Evolutionary conservation across 805 yeast species (phyloP).

Genomic region (Metschnikowia hibisci): DNA sequence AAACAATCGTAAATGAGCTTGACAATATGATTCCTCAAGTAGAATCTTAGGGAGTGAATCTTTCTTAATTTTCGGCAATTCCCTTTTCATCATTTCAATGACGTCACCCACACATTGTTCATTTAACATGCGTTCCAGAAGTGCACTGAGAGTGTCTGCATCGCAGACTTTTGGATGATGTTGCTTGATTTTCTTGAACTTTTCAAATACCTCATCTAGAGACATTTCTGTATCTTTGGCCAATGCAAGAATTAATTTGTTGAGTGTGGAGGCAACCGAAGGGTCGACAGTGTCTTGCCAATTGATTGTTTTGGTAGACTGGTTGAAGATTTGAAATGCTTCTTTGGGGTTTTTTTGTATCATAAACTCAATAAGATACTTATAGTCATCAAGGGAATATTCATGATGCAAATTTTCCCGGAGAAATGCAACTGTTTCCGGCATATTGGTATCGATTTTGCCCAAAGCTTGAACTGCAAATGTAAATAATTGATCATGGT

Average conservation of each 20-base stretch:
- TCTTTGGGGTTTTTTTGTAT: conserved; percentile 17
- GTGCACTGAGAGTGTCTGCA: conserved; percentile 26
- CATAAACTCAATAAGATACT: conserved; percentile 28
- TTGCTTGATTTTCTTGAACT: conserved; percentile 33
- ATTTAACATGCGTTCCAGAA: conserved; percentile 28
- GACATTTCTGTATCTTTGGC: conserved; percentile 27
- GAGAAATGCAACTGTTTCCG: background rate
- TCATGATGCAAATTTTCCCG: background rate
- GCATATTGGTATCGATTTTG: background rate
- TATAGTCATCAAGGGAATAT: conserved; percentile 11
- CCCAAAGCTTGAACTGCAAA: background rate
- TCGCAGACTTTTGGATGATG: conserved; percentile 31
- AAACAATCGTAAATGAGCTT: conserved; percentile 28
- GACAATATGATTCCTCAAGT: conserved; percentile 20
- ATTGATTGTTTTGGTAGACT: conserved; percentile 20
- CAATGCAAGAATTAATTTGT: conserved; percentile 38
- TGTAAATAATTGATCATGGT: background rate
- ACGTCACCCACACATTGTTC: conserved; percentile 39
- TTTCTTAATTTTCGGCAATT: conserved; percentile 33
- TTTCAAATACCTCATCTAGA: conserved; percentile 23
- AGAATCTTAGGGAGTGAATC: conserved; percentile 29
- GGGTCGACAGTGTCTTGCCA: conserved; percentile 16
- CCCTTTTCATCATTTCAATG: conserved; percentile 39
- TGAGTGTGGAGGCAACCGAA: conserved; percentile 27
- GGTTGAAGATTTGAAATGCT: conserved; percentile 30